Percentiles rank a stretch among this genome's conserved stretches.
Conservation (phyloP, 345 rosid genomes). For the Erodium maritimum region DNA sequence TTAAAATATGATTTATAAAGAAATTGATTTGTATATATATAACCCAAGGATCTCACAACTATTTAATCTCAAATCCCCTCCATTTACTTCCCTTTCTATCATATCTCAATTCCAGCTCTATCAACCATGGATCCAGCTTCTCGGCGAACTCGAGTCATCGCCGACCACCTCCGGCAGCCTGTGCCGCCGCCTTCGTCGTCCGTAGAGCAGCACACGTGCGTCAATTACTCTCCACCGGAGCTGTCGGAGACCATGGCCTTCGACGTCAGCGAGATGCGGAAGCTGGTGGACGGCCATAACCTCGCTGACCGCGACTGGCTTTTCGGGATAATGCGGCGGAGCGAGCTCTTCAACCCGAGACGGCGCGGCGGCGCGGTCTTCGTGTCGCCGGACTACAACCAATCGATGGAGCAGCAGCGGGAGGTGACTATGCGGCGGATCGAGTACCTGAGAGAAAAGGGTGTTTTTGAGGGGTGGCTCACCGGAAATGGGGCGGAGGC, state of each 20-base stretch:
- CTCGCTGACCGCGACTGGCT: constrained; percentile 67
- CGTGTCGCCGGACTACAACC: constrained; percentile 64
- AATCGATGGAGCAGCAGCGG: constrained; percentile 88
- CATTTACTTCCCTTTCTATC: too few species aligned
- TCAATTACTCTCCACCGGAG: constrained; percentile 61
- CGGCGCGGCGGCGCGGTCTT: constrained; percentile 60
- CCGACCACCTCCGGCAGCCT: constrained; percentile 42
- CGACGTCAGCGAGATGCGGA: constrained; percentile 55
- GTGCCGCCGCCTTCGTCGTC: constrained; percentile 6
- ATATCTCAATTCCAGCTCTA: not conserved
- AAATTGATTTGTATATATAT: too few species aligned
- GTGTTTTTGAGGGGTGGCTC: constrained; percentile 67
- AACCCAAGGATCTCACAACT: too few species aligned
- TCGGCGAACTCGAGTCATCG: constrained; percentile 36
- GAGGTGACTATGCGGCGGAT: constrained; percentile 73
- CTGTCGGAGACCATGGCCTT: constrained; percentile 37
- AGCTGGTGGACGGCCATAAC: constrained; percentile 56
- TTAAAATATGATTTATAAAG: too few species aligned
- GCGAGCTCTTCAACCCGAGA: constrained; percentile 59
- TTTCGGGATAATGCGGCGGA: constrained; percentile 54
- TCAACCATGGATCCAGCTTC: constrained; percentile 35
- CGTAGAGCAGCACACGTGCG: constrained; percentile 33
- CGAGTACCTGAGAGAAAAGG: constrained; percentile 40
- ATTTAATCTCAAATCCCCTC: too few species aligned
- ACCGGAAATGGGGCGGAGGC: constrained; percentile 42